These are phyloP conservation scores for Salix udensis DNA, from an alignment of 345 rosid species.

Conservation along the genomic window DNA sequence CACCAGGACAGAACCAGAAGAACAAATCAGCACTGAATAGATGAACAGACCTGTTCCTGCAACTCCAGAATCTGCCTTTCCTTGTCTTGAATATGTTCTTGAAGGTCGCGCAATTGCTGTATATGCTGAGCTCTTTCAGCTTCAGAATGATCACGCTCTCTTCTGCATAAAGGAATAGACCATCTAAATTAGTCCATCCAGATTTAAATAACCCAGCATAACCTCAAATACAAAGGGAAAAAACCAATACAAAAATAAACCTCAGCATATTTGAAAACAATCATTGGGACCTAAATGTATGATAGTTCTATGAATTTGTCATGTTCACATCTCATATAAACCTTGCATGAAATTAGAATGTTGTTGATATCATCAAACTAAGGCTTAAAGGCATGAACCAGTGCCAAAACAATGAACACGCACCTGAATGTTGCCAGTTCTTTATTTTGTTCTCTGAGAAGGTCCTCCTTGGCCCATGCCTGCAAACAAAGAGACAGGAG, in stretches of 20 bases:
- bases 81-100: constrained; percentile 87
- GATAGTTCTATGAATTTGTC: background rate
- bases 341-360: background rate
- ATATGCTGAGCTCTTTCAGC: constrained; percentile 83
- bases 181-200: constrained; percentile 5
- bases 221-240: background rate
- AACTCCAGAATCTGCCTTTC: constrained; percentile 76
- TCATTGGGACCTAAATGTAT: background rate
- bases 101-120: constrained; percentile 77
- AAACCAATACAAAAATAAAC: background rate
- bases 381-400: background rate
- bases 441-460: constrained; percentile 80
- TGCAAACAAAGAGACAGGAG: constrained; percentile 22
- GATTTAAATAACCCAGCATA: background rate
- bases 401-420: background rate
- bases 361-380: background rate
- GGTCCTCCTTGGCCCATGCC: constrained; percentile 99
- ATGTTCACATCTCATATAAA: background rate
- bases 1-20: background rate
- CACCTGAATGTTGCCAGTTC: constrained; percentile 84
- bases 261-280: background rate
- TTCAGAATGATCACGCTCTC: constrained; percentile 97
- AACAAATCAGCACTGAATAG: background rate
- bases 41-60: constrained; percentile 78
- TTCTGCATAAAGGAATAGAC: constrained; percentile 45